Conservation (phyloP, 2,329 filamentous ascomycete species). For the Aspergillus thermomutatus region DNA sequence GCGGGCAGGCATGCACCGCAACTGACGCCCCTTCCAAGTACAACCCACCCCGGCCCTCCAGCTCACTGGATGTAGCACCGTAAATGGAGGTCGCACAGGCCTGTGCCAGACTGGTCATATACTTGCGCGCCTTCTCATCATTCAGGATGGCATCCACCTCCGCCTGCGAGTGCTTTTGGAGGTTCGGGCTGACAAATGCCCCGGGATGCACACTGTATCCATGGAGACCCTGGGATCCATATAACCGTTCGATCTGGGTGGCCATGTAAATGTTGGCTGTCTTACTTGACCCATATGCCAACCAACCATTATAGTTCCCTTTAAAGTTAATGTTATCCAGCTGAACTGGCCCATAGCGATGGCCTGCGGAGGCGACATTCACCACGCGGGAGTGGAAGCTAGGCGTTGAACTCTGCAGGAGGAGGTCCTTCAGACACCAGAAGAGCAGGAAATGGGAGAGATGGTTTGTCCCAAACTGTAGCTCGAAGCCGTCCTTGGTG, state of each 20-base stretch:
- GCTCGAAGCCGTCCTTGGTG: conserved; percentile 44
- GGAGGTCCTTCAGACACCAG: conserved; percentile 41
- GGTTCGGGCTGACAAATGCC: not conserved
- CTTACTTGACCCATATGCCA: conserved; percentile 50
- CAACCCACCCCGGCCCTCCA: not conserved
- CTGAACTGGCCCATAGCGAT: conserved; percentile 34
- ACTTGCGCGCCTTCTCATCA: not conserved
- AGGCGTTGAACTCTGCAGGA: conserved; percentile 24
- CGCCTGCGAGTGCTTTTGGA: not conserved
- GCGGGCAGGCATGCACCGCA: not conserved
- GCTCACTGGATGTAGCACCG: not conserved
- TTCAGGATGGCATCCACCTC: not conserved
- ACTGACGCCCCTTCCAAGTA: not conserved
- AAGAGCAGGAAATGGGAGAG: conserved; percentile 54
- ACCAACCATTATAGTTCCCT: conserved; percentile 30
- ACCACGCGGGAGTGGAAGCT: conserved; percentile 48
- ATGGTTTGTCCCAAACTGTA: conserved; percentile 53
- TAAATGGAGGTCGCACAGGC: not conserved
- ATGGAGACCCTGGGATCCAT: conserved; percentile 44
- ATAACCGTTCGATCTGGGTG: conserved; percentile 51
- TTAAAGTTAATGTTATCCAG: conserved; percentile 41
- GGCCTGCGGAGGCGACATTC: conserved; percentile 43
- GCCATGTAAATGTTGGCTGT: conserved; percentile 51
- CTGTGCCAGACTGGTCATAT: not conserved
- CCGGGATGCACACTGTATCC: conserved; percentile 49